Evolutionary conservation across 306 rosid genomes (phyloP), one percentile per base, ranked within the genome.

Genomic region (Delonix regia): DNA sequence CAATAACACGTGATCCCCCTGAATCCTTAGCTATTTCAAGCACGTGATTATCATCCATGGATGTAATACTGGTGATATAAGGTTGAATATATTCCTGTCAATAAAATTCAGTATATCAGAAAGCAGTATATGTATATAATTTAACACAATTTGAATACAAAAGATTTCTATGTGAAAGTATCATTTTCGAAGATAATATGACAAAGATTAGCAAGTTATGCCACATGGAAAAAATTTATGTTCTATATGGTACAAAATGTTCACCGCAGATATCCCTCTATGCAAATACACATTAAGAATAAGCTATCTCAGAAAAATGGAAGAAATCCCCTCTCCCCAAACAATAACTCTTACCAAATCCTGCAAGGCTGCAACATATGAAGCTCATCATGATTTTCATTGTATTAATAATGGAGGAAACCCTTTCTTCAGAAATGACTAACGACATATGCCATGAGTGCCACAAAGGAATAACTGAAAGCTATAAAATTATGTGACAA

Each of bases 1-100:
- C 98, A 76, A 93, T 76, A 66, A 91, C 98, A 77, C 83, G 98
- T 55, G 98, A 85, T 77, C 98, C 99, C 52, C 80, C 83, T 22
- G 85, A 44, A 81, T 91, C 90, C 79, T 80, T 86, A 73, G 89
- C 97, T 38, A 83, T 83, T 86, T 91, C 89, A 56, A 96, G 88
- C 61, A 93, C 80, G 56, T 80, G 87, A 57, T 82, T 81, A 38
- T 86, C 88, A 70, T 89, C 88, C 91, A 91, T 74, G 51, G 90
- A 84, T 33, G 90, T 85, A 57, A 93, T 91, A 75, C 98, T 90
- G 21, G 51, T 84, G 61, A 90, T 79, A 74, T 61, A 96, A 78
- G 98, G 91, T 71, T 88, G 89, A 80, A 91, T 89, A 78, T 84
- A 80, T 42, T 86, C 96, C 96, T 96, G 88, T 6, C 21, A 80